Percentiles rank a stretch among this genome's conserved stretches.
Conservation (phyloP, 768 basidiomycete species). For the Leccinum ochraceum region DNA sequence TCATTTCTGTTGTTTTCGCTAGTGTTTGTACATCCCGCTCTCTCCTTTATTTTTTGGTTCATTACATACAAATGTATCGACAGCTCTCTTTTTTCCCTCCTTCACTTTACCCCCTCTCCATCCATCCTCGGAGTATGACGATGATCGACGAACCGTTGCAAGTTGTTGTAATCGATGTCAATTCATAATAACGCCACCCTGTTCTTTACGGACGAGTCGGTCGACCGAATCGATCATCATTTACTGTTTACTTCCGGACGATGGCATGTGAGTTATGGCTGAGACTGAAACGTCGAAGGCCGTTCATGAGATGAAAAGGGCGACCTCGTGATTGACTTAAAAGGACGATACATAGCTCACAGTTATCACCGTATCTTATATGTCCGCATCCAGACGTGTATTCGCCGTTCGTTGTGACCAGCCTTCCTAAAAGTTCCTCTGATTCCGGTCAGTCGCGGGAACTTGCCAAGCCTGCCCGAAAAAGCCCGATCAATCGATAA, state of each 20-base stretch:
- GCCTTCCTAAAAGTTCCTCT: background rate
- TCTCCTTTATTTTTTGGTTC: background rate
- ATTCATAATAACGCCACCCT: background rate
- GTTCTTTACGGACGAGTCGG: background rate
- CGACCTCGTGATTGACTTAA: background rate
- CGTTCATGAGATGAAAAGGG: background rate
- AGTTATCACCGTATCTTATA: background rate
- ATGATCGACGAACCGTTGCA: constrained; percentile 18
- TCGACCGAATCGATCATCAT: background rate
- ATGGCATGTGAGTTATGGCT: background rate
- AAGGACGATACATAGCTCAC: background rate
- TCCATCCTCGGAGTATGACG: constrained; percentile 9
- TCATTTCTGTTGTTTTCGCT: constrained; percentile 11
- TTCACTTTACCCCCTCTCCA: constrained; percentile 1
- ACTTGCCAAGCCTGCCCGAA: background rate
- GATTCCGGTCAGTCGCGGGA: background rate
- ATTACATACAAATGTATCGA: constrained; percentile 28
- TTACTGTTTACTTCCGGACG: background rate
- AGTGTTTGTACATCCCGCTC: constrained; percentile 9
- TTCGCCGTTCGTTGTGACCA: background rate
- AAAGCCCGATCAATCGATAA: background rate
- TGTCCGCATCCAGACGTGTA: background rate
- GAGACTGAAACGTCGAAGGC: background rate
- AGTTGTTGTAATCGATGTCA: constrained; percentile 5
- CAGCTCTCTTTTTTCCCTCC: constrained; percentile 12